Base-by-base conservation (phyloP, 2,329 filamentous ascomycete species). In the Alternaria atra region DNA sequence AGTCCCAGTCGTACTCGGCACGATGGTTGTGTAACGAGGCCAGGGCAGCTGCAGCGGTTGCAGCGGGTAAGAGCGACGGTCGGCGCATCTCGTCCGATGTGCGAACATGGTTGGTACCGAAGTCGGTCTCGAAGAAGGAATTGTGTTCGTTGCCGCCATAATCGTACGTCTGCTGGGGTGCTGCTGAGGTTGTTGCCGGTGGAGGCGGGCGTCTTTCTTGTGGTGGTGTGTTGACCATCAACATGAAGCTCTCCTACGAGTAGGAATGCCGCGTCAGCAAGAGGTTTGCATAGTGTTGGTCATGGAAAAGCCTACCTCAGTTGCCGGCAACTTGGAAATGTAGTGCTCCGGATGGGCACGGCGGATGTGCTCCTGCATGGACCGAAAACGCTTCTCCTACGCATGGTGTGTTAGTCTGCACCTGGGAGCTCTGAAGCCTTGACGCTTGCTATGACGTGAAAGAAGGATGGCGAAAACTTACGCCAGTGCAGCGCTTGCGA, bases 361-460 rank as follows among this genome's bases (percentile, higher is more conserved):
- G 74, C 95, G 92, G 75, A 99, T 98, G 78, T 99, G 95, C 86
- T 99, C 95, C 82, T 98, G 95, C 93, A 99, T 98, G 66, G 94
- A 98, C 80, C 95, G 93, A 83, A 94, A 99, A 71, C 92, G 88
- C 82, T 97, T 97, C 84, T 96, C 93, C 93, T 96, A 81, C 68
- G 64, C 58, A 72, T 62, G 71, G 74, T 74, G 76, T 80, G 72
- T 65, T 64, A 64, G 35, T 50, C 53, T 66, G 63, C 56, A 57
- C 43, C 58, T 47, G 43, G 30, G 55, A 35, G 39, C 34, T 47
- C 20, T n/a, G 10, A 52, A 55, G 55, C 56, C 55, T 47, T 46
- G 44, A 40, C 40, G 54, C 54, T 51, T 59, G 55, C 53, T 35
- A 55, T 40, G 46, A 52, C 40, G 50, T 56, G 46, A 50, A 48